These are phyloP conservation scores for Xylariaceae sp. DNA, from an alignment of 2,329 filamentous ascomycete genomes.

Conservation along the genomic window DNA sequence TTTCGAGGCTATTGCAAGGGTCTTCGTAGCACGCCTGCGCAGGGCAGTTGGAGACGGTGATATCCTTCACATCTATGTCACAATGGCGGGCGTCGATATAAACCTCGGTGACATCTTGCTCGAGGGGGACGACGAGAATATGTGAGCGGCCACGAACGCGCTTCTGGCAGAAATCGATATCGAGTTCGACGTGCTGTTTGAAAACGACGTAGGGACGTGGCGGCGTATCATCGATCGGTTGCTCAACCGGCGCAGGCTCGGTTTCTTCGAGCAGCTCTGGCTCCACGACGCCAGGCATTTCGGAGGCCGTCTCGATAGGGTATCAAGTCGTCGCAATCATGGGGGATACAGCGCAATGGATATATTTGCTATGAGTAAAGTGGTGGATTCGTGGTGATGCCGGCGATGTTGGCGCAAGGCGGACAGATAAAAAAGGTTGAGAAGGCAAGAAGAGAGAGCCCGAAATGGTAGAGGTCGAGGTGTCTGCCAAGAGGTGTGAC, in stretches of 20 bases:
- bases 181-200: slow-evolving; percentile 83
- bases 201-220: slow-evolving; percentile 52
- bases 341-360: background rate
- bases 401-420: background rate
- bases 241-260: slow-evolving; percentile 29
- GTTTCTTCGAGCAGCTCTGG: slow-evolving; percentile 26
- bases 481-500: background rate
- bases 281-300: slow-evolving; percentile 34
- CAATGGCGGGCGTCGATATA: slow-evolving; percentile 60
- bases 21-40: slow-evolving; percentile 52
- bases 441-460: background rate
- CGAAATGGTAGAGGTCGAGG: background rate
- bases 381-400: background rate
- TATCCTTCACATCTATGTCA: slow-evolving; percentile 50
- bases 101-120: slow-evolving; percentile 53
- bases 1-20: slow-evolving; percentile 61
- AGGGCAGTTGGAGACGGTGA: slow-evolving; percentile 48
- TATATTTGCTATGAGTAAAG: background rate
- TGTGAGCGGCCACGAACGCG: slow-evolving; percentile 74
- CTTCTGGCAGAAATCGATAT: slow-evolving; percentile 77
- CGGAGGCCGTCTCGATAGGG: slow-evolving; percentile 24
- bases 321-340: slow-evolving; percentile 24
- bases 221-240: slow-evolving; percentile 33
- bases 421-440: background rate
- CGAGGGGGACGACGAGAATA: slow-evolving; percentile 65